Conservation (phyloP, 768 basidiomycete genomes). For the Lactarius vividus region DNA sequence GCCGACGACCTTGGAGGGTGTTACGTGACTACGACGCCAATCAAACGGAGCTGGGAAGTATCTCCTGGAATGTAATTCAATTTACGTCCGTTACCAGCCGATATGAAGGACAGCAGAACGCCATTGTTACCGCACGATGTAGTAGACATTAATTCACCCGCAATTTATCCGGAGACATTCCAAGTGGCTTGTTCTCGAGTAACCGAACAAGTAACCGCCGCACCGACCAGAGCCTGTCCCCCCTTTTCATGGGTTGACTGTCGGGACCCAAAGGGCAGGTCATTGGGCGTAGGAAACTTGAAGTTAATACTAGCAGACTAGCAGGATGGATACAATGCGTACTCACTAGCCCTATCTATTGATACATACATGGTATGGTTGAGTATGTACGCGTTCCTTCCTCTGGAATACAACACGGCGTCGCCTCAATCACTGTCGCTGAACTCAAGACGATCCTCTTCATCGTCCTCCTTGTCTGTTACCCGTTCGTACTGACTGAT, state of each 20-base stretch:
- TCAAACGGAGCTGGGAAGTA: conserved; percentile 53
- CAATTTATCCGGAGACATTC: conserved; percentile 19
- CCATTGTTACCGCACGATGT: conserved; percentile 56
- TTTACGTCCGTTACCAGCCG: conserved; percentile 63
- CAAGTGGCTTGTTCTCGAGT: conserved; percentile 64
- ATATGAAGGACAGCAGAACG: conserved; percentile 50
- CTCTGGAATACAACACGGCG: background rate
- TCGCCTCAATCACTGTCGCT: conserved; percentile 78
- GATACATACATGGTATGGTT: conserved; percentile 12
- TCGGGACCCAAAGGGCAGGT: conserved; percentile 44
- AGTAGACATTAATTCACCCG: conserved; percentile 74
- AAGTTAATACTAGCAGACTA: conserved; percentile 47
- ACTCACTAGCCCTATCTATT: conserved; percentile 17
- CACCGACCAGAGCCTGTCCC: conserved; percentile 37
- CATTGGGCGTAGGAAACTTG: conserved; percentile 60
- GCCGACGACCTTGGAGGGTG: conserved; percentile 38
- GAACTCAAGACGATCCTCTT: conserved; percentile 63
- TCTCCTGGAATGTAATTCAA: conserved; percentile 83
- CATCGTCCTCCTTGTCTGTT: conserved; percentile 55
- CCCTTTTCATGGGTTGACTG: conserved; percentile 50
- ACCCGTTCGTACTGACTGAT: conserved; percentile 83
- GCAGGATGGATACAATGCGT: conserved; percentile 21
- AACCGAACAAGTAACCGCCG: conserved; percentile 50
- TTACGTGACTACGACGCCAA: conserved; percentile 57
- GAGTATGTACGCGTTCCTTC: conserved; percentile 12